phyloP scores from a whole-genome alignment of 2,329 filamentous ascomycete genomes.

The Didymosphaeria variabile region DNA sequence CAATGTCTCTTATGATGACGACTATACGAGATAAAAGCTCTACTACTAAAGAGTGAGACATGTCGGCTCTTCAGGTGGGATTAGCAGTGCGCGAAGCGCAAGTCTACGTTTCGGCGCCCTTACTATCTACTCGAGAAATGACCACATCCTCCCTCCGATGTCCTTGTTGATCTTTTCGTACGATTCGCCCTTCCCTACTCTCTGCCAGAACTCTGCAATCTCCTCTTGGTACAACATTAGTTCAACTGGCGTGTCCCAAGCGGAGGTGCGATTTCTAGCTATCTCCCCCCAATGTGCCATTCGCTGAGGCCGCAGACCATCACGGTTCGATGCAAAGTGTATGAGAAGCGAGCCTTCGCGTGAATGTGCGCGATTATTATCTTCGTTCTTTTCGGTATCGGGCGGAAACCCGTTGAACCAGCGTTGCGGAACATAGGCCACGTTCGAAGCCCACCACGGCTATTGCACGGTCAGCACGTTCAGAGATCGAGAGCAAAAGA shows the following conservation, averaged over 20 bases:
- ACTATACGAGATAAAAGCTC: too few relatives aligned
- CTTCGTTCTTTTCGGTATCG: conserved; percentile 1
- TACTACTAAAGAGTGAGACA: too few relatives aligned
- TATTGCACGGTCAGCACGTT: conserved; percentile 11
- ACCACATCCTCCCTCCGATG: conserved; percentile 18
- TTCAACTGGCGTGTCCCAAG: conserved; percentile 25
- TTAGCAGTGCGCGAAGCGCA: too few relatives aligned
- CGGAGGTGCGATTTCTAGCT: conserved; percentile 21
- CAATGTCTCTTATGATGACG: too few relatives aligned
- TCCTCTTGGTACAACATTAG: conserved; percentile 24
- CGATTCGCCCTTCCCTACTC: conserved; percentile 20
- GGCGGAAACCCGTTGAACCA: conserved; percentile 43
- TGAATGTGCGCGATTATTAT: conserved; percentile 6
- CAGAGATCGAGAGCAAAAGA: not conserved
- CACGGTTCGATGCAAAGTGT: conserved; percentile 28
- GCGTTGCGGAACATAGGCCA: conserved; percentile 36
- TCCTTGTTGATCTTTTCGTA: conserved; percentile 22
- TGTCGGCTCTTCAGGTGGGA: too few relatives aligned
- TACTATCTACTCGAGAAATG: too few relatives aligned
- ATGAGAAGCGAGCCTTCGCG: conserved; percentile 24
- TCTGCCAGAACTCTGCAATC: conserved; percentile 26
- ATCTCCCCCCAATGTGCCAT: conserved; percentile 24
- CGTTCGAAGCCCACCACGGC: conserved; percentile 27
- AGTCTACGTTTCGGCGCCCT: not conserved
- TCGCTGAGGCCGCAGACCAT: conserved; percentile 25